Conservation (phyloP, 306 rosid species). For the Argentina anserina region DNA sequence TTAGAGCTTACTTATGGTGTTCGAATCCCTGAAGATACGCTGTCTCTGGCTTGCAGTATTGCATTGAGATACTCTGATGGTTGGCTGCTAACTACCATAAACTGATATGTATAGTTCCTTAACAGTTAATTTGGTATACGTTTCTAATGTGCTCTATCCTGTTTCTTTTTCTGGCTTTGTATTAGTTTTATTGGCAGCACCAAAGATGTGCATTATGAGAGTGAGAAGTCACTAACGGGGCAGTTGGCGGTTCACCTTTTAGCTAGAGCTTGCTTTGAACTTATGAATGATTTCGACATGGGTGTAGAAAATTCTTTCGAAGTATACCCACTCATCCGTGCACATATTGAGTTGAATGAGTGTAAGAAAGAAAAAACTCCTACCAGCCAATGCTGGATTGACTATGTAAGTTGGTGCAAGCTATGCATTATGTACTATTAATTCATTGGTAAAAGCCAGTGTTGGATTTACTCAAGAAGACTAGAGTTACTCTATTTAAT, state of each 20-base stretch:
- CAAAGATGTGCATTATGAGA: not conserved
- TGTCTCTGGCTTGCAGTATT: not conserved
- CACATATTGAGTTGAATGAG: conserved; percentile 6
- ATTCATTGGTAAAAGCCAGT: not conserved
- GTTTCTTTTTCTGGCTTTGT: not conserved
- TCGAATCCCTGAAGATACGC: not conserved
- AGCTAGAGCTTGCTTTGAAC: conserved; percentile 5
- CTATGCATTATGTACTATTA: not conserved
- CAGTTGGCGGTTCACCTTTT: not conserved
- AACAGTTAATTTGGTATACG: not conserved
- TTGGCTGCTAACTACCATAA: not conserved
- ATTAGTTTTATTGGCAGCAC: not conserved
- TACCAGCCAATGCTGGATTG: not conserved
- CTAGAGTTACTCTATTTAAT: not conserved
- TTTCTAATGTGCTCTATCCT: too few species aligned
- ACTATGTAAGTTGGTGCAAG: not conserved
- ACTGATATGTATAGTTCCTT: not conserved
- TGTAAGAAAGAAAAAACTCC: conserved; percentile 1
- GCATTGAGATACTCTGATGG: conserved; percentile 1
- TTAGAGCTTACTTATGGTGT: not conserved
- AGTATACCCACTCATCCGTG: not conserved
- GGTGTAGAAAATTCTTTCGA: not conserved
- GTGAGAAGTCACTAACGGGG: not conserved
- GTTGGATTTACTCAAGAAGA: not conserved
- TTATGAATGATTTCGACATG: not conserved